Conservation (phyloP, 208 protist species). For the Entamoeba nuttalli region DNA sequence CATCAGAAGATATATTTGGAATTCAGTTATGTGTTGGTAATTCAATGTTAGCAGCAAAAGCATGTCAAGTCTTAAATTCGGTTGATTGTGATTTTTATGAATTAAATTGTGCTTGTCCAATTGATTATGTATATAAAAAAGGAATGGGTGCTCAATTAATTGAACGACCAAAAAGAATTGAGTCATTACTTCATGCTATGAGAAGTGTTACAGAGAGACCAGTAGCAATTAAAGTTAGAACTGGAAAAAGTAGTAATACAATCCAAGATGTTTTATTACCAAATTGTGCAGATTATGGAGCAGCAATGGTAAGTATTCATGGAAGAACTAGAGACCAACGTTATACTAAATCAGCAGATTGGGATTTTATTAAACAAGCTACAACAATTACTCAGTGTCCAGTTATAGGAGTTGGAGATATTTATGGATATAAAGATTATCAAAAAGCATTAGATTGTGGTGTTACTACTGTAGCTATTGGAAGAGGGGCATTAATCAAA, state of each 20-base stretch:
- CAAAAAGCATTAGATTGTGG: neutral
- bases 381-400: neutral
- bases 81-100: neutral
- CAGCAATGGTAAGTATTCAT: slow-evolving; percentile 1
- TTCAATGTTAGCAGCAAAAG: neutral
- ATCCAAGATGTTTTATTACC: neutral
- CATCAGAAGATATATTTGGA: slow-evolving; percentile 17
- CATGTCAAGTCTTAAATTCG: neutral
- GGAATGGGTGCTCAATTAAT: neutral
- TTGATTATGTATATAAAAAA: neutral
- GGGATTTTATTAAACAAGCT: slow-evolving; percentile 5
- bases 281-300: neutral
- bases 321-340: slow-evolving; percentile 22
- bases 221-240: neutral
- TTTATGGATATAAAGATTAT: neutral
- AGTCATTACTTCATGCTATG: neutral
- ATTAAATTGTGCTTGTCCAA: neutral
- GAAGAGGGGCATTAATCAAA: slow-evolving; percentile 25
- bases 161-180: neutral
- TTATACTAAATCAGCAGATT: slow-evolving; percentile 23
- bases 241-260: neutral
- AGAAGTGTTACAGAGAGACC: neutral
- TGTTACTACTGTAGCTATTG: neutral
- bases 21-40: slow-evolving; percentile 18
- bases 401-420: slow-evolving; percentile 20